phyloP scores from a whole-genome alignment of 345 rosid genomes.

The Erodium maritimum region DNA sequence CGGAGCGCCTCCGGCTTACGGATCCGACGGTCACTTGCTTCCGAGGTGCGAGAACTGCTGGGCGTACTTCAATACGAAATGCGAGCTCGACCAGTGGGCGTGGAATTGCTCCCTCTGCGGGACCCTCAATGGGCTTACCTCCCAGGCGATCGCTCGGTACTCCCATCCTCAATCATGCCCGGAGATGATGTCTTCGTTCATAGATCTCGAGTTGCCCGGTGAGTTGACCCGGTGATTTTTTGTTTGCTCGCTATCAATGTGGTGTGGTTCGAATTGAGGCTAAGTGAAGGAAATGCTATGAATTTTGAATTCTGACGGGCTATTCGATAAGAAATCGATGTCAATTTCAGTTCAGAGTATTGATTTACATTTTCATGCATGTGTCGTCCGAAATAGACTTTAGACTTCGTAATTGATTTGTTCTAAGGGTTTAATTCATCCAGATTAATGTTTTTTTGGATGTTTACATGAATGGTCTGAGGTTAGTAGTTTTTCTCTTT shows the following conservation, averaged over 20 bases:
- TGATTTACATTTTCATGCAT: neutral
- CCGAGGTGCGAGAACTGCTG: slow-evolving; percentile 94
- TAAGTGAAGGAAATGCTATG: neutral
- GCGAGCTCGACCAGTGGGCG: slow-evolving; percentile 95
- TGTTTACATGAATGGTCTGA: neutral
- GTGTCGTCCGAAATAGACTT: neutral
- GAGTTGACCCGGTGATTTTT: slow-evolving; percentile 9
- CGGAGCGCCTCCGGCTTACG: slow-evolving; percentile 61
- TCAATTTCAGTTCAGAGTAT: neutral
- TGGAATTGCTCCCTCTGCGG: slow-evolving; percentile 91
- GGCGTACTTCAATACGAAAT: slow-evolving; percentile 86
- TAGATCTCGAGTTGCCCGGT: slow-evolving; percentile 85
- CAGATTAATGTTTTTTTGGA: neutral
- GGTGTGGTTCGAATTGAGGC: neutral
- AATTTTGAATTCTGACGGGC: neutral
- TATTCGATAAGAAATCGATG: too few relatives aligned
- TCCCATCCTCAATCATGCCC: slow-evolving; percentile 66
- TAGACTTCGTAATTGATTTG: neutral
- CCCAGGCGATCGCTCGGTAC: slow-evolving; percentile 67
- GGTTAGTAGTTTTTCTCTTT: too few relatives aligned
- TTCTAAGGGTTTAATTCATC: neutral
- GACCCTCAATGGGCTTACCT: slow-evolving; percentile 70
- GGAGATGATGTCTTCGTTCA: slow-evolving; percentile 85
- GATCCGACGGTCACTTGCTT: slow-evolving; percentile 65
- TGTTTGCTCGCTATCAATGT: neutral